These are phyloP conservation scores for Testicularia cyperi DNA, from an alignment of 1,284 basidiomycete genomes.

Conservation along the genomic window DNA sequence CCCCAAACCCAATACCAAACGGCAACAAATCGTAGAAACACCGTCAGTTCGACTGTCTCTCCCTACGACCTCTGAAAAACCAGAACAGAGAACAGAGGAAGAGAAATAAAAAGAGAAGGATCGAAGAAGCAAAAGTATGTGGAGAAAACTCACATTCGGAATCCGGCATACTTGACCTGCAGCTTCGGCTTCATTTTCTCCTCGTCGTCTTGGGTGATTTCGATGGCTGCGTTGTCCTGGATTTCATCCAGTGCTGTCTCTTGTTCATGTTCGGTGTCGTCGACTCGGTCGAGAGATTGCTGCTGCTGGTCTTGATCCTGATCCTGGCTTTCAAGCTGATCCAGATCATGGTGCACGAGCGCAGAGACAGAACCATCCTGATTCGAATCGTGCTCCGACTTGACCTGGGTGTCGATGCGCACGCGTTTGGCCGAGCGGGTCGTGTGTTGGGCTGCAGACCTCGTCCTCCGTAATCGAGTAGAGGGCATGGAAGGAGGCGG, in stretches of 20 bases:
- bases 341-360: not conserved
- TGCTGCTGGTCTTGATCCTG: too few species aligned
- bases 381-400: constrained; percentile 14
- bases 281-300: too few species aligned
- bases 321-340: not conserved
- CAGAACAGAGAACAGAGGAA: too few species aligned
- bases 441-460: too few species aligned
- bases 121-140: not conserved
- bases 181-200: constrained; percentile 42
- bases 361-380: constrained; percentile 6
- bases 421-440: too few species aligned
- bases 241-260: too few species aligned
- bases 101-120: not conserved
- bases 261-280: too few species aligned
- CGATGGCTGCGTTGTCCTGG: constrained; percentile 15
- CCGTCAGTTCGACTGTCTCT: too few species aligned
- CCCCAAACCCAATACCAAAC: constrained; percentile 10
- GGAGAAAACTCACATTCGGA: constrained; percentile 26
- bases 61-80: too few species aligned
- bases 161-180: constrained; percentile 37
- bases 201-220: constrained; percentile 35
- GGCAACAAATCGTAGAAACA: too few species aligned
- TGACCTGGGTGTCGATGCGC: constrained; percentile 3
- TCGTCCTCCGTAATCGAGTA: too few species aligned
- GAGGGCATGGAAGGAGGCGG: too few species aligned